Evolutionary conservation across 1,284 basidiomycete species (phyloP).

Genomic region (Ganoderma multipileum): DNA sequence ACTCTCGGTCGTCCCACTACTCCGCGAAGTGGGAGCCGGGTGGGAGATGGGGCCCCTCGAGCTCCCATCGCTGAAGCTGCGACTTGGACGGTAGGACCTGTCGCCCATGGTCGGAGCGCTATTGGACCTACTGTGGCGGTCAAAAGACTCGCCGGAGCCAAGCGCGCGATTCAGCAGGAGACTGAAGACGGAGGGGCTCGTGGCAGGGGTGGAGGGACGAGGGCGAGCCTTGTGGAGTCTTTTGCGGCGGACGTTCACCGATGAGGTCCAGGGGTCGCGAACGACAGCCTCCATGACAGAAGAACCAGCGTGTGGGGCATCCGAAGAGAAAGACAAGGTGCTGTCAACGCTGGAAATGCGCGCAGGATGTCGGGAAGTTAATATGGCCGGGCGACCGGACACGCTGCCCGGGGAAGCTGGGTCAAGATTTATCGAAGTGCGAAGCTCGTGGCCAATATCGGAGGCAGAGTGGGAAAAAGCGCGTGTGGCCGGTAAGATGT

Average conservation of each 20-base stretch:
- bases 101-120: constrained; percentile 24
- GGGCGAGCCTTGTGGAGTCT: constrained; percentile 27
- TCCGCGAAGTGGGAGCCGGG: constrained; percentile 21
- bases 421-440: constrained; percentile 22
- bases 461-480: constrained; percentile 29
- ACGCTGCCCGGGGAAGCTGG: constrained; percentile 27
- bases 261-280: constrained; percentile 25
- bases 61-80: constrained; percentile 31
- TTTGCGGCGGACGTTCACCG: constrained; percentile 23
- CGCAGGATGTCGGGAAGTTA: constrained; percentile 24
- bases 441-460: constrained; percentile 30
- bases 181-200: constrained; percentile 20
- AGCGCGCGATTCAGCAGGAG: constrained; percentile 24
- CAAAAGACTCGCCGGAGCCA: constrained; percentile 19
- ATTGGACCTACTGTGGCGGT: constrained; percentile 18
- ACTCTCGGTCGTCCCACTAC: constrained; percentile 27
- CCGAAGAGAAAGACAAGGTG: constrained; percentile 19
- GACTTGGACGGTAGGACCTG: constrained; percentile 25
- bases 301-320: constrained; percentile 16
- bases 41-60: constrained; percentile 11
- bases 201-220: constrained; percentile 11
- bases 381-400: constrained; percentile 24
- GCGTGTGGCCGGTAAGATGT: constrained; percentile 25
- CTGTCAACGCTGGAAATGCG: constrained; percentile 17
- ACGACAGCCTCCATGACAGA: constrained; percentile 25